Percentiles rank a stretch among this genome's conserved stretches.
Evolutionary conservation across 129 eudicot genomes (phyloP).

Genomic region (Helianthus tuberosus): DNA sequence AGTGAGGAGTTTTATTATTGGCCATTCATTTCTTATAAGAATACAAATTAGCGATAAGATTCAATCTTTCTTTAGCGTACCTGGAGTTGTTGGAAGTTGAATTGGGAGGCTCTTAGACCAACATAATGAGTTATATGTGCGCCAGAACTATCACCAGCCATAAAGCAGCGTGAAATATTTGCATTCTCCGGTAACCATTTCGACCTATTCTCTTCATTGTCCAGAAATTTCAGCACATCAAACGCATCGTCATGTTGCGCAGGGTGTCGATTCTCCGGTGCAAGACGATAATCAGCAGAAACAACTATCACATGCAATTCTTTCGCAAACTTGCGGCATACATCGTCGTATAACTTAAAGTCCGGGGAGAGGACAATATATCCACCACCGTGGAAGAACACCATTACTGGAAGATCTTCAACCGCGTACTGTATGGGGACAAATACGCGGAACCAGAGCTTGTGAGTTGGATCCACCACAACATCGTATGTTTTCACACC

Average conservation of each 20-base stretch:
- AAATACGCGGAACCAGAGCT: not conserved
- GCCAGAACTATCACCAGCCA: constrained; percentile 46
- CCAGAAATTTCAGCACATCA: constrained; percentile 40
- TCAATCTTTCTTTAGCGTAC: not conserved
- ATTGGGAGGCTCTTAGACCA: constrained; percentile 28
- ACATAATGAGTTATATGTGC: constrained; percentile 41
- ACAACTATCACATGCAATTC: constrained; percentile 21
- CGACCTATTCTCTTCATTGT: constrained; percentile 15
- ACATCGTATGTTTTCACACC: not conserved
- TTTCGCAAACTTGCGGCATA: constrained; percentile 26
- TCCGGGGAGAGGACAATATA: constrained; percentile 21
- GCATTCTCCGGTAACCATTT: constrained; percentile 33
- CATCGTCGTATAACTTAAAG: constrained; percentile 12
- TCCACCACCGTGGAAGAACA: constrained; percentile 41
- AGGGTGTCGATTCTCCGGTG: constrained; percentile 43
- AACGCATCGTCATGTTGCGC: constrained; percentile 33
- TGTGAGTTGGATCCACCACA: not conserved
- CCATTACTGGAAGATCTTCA: constrained; percentile 21
- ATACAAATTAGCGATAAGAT: too few relatives aligned
- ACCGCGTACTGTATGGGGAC: not conserved
- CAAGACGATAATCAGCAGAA: constrained; percentile 28
- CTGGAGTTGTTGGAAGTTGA: constrained; percentile 33
- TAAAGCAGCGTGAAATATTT: constrained; percentile 34
- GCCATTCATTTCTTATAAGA: not conserved
- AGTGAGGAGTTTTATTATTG: too few relatives aligned